phyloP scores from a whole-genome alignment of 768 basidiomycete species.

The Asterophora parasitica region DNA sequence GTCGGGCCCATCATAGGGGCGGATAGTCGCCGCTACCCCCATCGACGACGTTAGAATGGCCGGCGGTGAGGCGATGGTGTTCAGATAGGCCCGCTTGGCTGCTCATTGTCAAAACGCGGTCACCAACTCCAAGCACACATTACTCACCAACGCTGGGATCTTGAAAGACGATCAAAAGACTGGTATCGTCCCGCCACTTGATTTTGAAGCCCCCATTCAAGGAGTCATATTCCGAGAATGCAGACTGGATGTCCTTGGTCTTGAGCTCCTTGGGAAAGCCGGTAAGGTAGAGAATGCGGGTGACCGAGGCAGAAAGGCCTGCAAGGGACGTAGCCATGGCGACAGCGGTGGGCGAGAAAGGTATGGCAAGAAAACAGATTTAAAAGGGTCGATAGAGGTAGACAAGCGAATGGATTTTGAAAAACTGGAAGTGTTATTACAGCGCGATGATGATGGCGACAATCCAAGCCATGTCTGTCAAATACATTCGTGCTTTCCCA shows the following conservation, averaged over 20 bases:
- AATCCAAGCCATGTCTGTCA: constrained; percentile 4
- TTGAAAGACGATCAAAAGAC: constrained; percentile 89
- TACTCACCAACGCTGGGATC: constrained; percentile 86
- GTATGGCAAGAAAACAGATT: constrained; percentile 10
- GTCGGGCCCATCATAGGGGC: constrained; percentile 93
- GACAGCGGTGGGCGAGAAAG: constrained; percentile 13
- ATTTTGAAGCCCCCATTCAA: constrained; percentile 93
- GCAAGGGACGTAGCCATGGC: constrained; percentile 70
- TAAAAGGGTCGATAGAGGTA: constrained; percentile 17
- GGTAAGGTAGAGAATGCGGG: constrained; percentile 88
- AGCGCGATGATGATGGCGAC: constrained; percentile 6
- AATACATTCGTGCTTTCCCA: constrained; percentile 13
- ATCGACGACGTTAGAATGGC: constrained; percentile 56
- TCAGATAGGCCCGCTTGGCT: constrained; percentile 96
- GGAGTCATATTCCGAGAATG: constrained; percentile 86
- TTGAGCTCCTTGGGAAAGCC: constrained; percentile 95
- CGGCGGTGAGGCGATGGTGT: constrained; percentile 80
- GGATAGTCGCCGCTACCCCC: constrained; percentile 58
- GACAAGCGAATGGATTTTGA: constrained; percentile 21
- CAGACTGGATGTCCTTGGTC: constrained; percentile 91
- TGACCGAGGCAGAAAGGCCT: constrained; percentile 89
- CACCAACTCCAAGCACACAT: not conserved
- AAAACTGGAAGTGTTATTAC: constrained; percentile 18
- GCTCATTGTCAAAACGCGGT: constrained; percentile 14
- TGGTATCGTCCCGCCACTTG: constrained; percentile 98